Evolutionary conservation across 306 rosid genomes (phyloP), one percentile per base, ranked within the genome.

Genomic region (Phaseolus lunatus): DNA sequence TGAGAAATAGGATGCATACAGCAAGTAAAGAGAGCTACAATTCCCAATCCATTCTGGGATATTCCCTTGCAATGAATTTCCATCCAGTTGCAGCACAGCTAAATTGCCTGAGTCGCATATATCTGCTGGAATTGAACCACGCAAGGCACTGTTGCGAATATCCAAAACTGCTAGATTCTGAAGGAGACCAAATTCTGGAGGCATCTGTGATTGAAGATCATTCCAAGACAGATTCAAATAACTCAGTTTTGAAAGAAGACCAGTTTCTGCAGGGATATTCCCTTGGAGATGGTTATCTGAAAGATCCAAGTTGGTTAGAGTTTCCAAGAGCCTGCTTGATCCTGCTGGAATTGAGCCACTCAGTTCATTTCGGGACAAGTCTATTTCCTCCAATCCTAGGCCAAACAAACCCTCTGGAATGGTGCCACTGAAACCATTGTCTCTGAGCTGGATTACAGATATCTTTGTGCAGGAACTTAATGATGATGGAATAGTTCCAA

Each of bases 141-240:
- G 72, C 35, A 92, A 27, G 29, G 79, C 86, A 27, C 86, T 88
- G 78, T 80, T 85, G 47, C 92, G 86, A 44, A 95, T 88, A 77
- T 95, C 98, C 45, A 92, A 56, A 26, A 89, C 92, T 15, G 85
- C 82, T 39, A 95, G 79, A 16, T 88, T 92, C 81, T 83, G 84
- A 71, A 86, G 90, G 47, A 86, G 72, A 12, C 97, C 96, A 33
- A 95, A 77, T 26, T 87, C 93, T 27, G 96, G 90, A 10, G 93
- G 91, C 58, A 95, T 88, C 72, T 67, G 78, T 3, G 97, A 85
- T 19, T 85, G 84, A 54, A 95, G 86, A 68, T 86, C 89, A 87
- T 95, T 95, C 97, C 96, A 92, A 67, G 98, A 95, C 53, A 95
- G 76, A 78, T 95, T 95, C 87, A 90, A 80, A 73, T 89, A 87